Evolutionary conservation across 2,329 filamentous ascomycete species (phyloP), one percentile per base, ranked within the genome.

Genomic region (Diaporthe aspalathi): DNA sequence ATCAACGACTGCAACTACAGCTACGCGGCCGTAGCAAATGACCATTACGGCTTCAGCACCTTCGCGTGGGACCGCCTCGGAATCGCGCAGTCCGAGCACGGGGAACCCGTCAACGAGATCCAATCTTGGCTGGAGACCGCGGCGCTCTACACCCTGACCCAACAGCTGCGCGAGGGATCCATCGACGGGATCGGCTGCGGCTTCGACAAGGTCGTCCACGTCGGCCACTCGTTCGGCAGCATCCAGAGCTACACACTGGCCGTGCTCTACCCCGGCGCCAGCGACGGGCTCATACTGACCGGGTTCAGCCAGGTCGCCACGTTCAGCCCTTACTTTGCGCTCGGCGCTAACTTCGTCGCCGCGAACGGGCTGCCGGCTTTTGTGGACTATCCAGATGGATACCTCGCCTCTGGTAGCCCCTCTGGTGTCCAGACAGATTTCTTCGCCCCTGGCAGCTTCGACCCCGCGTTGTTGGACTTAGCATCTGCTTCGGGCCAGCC

Each of bases 141-240:
- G 11, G 71, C 71, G 17, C 40, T 73, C 27, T 12, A 71, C 20
- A 32, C 69, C 20, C 63, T 73, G 20, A 70, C 71, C 5, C 16
- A 56, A 4, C 27, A 62, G 54, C 71, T 73, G 54, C 68, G 71
- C 5, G 43, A 52, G 6, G 71, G 71, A 9, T 54, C 38, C 17
- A 56, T 71, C 27, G 17, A 38, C 8, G 49, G 53, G 8, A 53
- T 73, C 35, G 5, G 8, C 20, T 45, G 22, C 24, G 54, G 53
- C 43, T 83, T 80, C 74, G 70, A 76, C 54, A 84, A 86, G 75
- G 80, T 89, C 29, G 81, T 90, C 11, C 90, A 92, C 77, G 83
- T 90, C 20, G 90, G 90, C 16, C 90, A 92, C 81, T 90, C 87
- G 0, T 92, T 90, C 74, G 90, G 90, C 40, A 89, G 89, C 0